Evolutionary conservation across 495 filamentous ascomycete species (phyloP).

Genomic region (Entonaema liquescens): DNA sequence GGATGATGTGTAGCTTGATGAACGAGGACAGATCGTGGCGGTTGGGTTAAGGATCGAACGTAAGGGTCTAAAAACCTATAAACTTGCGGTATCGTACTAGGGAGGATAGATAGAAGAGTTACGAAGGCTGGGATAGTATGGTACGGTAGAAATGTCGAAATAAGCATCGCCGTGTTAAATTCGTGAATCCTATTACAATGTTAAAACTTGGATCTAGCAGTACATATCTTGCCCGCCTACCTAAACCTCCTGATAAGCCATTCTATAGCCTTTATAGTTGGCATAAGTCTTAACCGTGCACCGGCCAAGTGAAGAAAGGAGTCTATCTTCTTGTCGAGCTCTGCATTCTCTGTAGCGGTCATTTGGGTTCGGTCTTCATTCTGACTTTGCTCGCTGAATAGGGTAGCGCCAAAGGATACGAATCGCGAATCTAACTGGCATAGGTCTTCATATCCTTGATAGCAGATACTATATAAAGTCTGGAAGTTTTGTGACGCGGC

Average conservation of each 20-base stretch:
- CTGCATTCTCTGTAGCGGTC: conserved; percentile 79
- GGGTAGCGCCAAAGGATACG: conserved; percentile 67
- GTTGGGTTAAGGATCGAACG: conserved; percentile 73
- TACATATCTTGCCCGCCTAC: conserved; percentile 55
- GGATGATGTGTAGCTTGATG: conserved; percentile 78
- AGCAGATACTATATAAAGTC: conserved; percentile 83
- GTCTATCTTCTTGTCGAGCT: conserved; percentile 79
- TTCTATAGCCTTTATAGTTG: conserved; percentile 88
- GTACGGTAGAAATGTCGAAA: conserved; percentile 93
- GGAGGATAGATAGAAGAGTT: conserved; percentile 83
- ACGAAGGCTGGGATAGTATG: conserved; percentile 82
- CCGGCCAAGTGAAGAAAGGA: conserved; percentile 81
- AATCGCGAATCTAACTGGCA: conserved; percentile 86
- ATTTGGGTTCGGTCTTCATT: conserved; percentile 84
- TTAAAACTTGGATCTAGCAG: conserved; percentile 45
- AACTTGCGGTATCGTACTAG: conserved; percentile 72
- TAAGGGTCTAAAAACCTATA: conserved; percentile 89
- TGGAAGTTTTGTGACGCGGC: conserved; percentile 89
- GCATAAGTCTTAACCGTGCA: conserved; percentile 78
- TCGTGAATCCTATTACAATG: conserved; percentile 77
- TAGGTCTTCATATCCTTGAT: conserved; percentile 88
- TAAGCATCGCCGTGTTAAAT: conserved; percentile 78
- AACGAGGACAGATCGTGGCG: conserved; percentile 80
- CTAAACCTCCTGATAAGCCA: conserved; percentile 93
- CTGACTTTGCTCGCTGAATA: conserved; percentile 95